Evolutionary conservation across 225 moss, liverwort and hornwort genomes (phyloP), one percentile per base, ranked within the genome.

Genomic region (Polytrichum commune): DNA sequence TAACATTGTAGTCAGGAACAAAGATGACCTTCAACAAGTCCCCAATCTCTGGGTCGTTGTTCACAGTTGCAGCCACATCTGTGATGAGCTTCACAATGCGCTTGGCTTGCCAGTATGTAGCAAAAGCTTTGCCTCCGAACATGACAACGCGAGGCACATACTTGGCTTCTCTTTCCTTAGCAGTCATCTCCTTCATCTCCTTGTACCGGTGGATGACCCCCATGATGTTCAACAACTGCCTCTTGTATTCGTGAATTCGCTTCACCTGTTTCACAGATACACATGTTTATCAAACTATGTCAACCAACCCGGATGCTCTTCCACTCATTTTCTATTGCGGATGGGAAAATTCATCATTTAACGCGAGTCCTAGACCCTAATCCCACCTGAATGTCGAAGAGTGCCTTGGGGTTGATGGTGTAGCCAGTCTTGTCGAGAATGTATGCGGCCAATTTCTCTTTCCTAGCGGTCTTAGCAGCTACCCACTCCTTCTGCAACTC

Each of bases 101-200:
- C 63, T 98, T 98, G 20, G 97, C 97, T 85, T 98, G 92, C 77
- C 63, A 70, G 79, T 98, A 98, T 6, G 97, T 98, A 7, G 97
- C 97, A 71, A 94, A 98, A 6, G 94, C 97, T 74, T 98, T 98
- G 18, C 97, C 97, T 18, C 97, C 97, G 75, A 98, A 91, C 89
- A 98, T 91, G 23, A 91, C 91, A 18, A 95, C 97, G 19, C 97
- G 94, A 19, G 97, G 97, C 1, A 94, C 92, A 55, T 87, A 98
- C 77, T 93, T 91, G 8, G 89, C 91, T 10, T 72, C 78, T 22
- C 86, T 84, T 71, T 93, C 93, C 81, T 82, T 84, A 1, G 28
- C 77, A 22, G 68, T 90, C 97, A 95, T 89, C 83, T 84, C 90
- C 60, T 93, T 95, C 97, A 98, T 95, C 76, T 78, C 87, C 81